Evolutionary conservation across 441 rosid genomes (phyloP).

Genomic region (Rhodomyrtus psidioides): DNA sequence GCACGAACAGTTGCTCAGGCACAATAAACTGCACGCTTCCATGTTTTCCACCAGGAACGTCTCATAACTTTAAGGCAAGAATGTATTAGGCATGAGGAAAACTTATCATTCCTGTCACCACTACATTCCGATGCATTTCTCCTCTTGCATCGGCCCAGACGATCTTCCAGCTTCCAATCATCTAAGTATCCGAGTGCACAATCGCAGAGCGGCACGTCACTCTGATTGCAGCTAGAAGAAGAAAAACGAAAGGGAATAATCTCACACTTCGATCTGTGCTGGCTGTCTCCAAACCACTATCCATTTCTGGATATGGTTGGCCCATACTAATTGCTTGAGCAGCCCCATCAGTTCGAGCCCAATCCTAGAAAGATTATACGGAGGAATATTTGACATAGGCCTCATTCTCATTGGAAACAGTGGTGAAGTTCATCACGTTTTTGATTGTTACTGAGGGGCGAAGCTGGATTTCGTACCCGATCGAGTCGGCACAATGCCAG

Average conservation of each 20-base stretch:
- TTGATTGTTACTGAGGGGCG: conserved; percentile 3
- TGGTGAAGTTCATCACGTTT: not conserved
- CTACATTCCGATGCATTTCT: not conserved
- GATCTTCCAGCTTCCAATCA: not conserved
- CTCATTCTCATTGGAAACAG: conserved; percentile 8
- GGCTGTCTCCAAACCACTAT: not conserved
- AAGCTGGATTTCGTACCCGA: not conserved
- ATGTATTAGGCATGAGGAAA: too few relatives aligned
- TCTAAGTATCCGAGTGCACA: too few relatives aligned
- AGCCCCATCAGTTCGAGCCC: conserved; percentile 4
- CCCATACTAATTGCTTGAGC: not conserved
- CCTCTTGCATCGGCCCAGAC: conserved; percentile 7
- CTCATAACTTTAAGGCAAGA: too few relatives aligned
- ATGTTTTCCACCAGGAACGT: too few relatives aligned
- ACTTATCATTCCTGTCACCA: not conserved
- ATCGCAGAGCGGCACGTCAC: not conserved
- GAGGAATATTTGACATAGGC: conserved; percentile 6
- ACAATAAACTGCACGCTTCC: not conserved
- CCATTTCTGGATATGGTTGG: not conserved
- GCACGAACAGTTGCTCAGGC: too few relatives aligned
- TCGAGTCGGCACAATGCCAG: conserved; percentile 11
- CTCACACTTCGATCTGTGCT: conserved; percentile 3
- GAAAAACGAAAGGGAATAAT: conserved; percentile 15
- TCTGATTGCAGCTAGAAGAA: conserved; percentile 6
- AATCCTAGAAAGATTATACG: conserved; percentile 2